Evolutionary conservation across 306 rosid genomes (phyloP), one percentile per base, ranked within the genome.

Genomic region (Crataegus laevigata): DNA sequence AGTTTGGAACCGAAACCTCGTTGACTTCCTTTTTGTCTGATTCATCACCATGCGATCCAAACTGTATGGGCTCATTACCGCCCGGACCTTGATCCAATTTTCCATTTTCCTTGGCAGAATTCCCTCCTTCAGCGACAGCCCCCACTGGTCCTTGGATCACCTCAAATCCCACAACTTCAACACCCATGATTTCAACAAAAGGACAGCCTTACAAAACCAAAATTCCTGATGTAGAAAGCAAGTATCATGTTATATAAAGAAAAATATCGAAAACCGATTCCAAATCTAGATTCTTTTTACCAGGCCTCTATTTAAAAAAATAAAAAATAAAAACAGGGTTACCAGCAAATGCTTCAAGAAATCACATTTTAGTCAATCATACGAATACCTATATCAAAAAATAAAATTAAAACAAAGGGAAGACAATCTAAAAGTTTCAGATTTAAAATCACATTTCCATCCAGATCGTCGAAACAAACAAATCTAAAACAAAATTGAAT

Each of bases 41-140:
- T 80, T 94, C 96, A 34, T 90, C 96, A 74, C 88, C 98, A 83
- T 92, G 97, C 6, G 98, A 83, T 29, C 97, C 98, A 73, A 96
- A 92, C 59, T 90, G 87, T 67, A 96, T 89, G 51, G 98, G 65
- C 76, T 78, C 91, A 25, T 75, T 79, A 66, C 76, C 82, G 57
- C 77, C 89, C 13, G 72, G 28, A 63, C 55, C 89, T 42, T 80
- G 77, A 79, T 89, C 97, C 69, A 83, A 57, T 54, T 78, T 85
- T 30, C 94, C 97, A 76, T 90, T 92, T 72, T 88, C 97, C 73
- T 80, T 75, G 75, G 75, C 78, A 17, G 88, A 71, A 77, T 80
- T 79, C 51, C 84, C 97, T 78, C 76, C 90, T 63, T 69, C 87
- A 61, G 85, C 30, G 10, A 74, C 59, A 45, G 81, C 78, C 32